Evolutionary conservation across 1,284 basidiomycete genomes (phyloP).

Genomic region (Volvariella volvacea): DNA sequence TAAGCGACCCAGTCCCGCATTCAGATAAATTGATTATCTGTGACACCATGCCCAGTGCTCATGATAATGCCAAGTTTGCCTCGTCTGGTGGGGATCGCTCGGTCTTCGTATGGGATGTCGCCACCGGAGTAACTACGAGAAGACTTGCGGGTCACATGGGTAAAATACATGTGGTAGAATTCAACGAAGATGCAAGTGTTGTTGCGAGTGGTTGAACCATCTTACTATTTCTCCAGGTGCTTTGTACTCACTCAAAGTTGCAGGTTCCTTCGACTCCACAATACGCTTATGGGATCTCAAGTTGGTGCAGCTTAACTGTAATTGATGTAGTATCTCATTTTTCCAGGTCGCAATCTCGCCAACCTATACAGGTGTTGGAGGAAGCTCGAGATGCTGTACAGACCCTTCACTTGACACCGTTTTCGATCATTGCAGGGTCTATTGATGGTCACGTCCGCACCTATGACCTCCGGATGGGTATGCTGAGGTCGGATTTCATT

Average conservation of each 20-base stretch:
- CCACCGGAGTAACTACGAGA: constrained; percentile 75
- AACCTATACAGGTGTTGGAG: constrained; percentile 86
- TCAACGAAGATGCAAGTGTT: constrained; percentile 81
- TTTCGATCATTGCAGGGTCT: constrained; percentile 74
- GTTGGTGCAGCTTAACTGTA: no score
- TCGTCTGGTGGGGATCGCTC: constrained; percentile 91
- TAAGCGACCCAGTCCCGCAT: constrained; percentile 31
- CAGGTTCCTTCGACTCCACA: constrained; percentile 85
- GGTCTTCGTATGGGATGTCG: constrained; percentile 95
- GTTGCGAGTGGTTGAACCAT: constrained; percentile 70
- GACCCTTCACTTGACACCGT: constrained; percentile 58
- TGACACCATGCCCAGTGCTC: constrained; percentile 55
- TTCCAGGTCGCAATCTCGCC: constrained; percentile 68
- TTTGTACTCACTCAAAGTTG: constrained; percentile 2
- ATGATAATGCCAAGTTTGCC: constrained; percentile 91
- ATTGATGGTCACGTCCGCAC: constrained; percentile 89
- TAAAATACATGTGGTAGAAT: constrained; percentile 86
- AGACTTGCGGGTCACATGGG: constrained; percentile 85
- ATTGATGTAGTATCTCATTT: no score
- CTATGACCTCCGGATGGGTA: constrained; percentile 91
- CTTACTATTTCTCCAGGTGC: background rate
- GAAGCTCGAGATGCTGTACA: constrained; percentile 91
- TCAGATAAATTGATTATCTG: constrained; percentile 1
- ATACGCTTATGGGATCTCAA: constrained; percentile 86
- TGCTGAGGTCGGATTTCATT: constrained; percentile 83